Percentiles rank a stretch among this genome's conserved stretches.
Evolutionary conservation across 1,139 yeast genomes (phyloP).

Genomic region (Diutina sp.): DNA sequence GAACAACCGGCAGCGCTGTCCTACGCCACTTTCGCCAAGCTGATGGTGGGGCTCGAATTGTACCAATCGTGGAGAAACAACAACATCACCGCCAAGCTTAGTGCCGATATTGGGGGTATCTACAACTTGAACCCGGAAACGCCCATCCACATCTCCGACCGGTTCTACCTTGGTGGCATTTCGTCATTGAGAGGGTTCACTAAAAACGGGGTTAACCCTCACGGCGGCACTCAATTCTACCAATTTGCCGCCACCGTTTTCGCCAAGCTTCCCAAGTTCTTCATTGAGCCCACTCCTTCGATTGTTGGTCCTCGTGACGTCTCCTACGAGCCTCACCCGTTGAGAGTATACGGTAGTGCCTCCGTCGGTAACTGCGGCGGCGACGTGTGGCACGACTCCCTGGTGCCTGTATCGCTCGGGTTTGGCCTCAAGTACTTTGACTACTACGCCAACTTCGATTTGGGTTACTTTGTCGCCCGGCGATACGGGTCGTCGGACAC

Average conservation of each 20-base stretch:
- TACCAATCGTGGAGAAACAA: conserved; percentile 26
- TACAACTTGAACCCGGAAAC: conserved; percentile 8
- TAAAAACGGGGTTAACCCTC: conserved; percentile 21
- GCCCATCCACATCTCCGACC: conserved; percentile 31
- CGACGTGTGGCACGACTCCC: conserved; percentile 13
- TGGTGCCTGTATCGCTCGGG: conserved; percentile 15
- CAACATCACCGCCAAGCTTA: conserved; percentile 23
- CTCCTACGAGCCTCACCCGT: conserved; percentile 18
- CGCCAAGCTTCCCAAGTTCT: conserved; percentile 23
- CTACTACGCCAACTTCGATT: conserved; percentile 33
- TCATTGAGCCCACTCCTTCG: conserved; percentile 6
- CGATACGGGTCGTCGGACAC: conserved; percentile 12
- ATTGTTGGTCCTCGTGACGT: conserved; percentile 6
- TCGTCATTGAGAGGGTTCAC: conserved; percentile 26
- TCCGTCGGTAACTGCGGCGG: conserved; percentile 22
- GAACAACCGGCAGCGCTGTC: conserved; percentile 16
- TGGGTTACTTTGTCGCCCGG: conserved; percentile 30
- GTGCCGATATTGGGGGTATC: conserved; percentile 24
- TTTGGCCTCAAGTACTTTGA: conserved; percentile 30
- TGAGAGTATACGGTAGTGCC: conserved; percentile 29
- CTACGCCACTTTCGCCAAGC: conserved; percentile 15
- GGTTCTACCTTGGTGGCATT: conserved; percentile 36
- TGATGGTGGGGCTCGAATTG: conserved; percentile 15
- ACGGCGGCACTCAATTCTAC: conserved; percentile 31
- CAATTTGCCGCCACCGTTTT: conserved; percentile 21